Conservation (phyloP, 2,329 filamentous ascomycete genomes). For the Mollisia scopiformis region DNA sequence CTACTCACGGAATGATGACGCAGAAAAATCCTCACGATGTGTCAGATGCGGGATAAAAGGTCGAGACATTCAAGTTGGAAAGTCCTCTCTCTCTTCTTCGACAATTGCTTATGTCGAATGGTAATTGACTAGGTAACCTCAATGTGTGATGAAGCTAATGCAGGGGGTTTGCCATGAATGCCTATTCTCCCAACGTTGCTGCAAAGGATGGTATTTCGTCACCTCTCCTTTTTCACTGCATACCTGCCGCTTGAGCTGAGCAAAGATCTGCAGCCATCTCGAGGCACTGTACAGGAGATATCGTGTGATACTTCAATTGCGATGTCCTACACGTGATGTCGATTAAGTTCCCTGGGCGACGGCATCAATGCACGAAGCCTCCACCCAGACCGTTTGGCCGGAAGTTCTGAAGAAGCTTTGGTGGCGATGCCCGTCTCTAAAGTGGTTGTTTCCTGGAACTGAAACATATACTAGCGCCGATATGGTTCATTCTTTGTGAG, state of each 20-base stretch:
- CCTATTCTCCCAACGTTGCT: background rate
- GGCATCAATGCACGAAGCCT: background rate
- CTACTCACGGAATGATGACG: background rate
- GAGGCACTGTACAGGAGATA: background rate
- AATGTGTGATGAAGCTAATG: background rate
- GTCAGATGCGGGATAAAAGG: background rate
- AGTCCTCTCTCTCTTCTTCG: background rate
- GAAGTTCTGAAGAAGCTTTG: slow-evolving; percentile 3
- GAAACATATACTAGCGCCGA: slow-evolving; percentile 6
- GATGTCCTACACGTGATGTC: background rate
- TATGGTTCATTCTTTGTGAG: slow-evolving; percentile 1
- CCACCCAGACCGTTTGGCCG: background rate
- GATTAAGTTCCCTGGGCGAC: background rate
- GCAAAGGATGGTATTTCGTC: background rate
- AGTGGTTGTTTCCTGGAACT: background rate
- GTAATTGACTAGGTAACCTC: background rate
- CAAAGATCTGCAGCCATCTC: background rate
- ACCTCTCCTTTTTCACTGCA: background rate
- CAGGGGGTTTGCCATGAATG: background rate
- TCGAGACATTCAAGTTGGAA: background rate
- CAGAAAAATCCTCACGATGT: background rate
- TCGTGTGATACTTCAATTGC: background rate
- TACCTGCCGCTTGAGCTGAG: background rate
- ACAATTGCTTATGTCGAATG: background rate
- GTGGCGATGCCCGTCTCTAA: background rate